Base-by-base conservation (phyloP, 2,329 filamentous ascomycete genomes). In the Coniochaeta ligniaria region DNA sequence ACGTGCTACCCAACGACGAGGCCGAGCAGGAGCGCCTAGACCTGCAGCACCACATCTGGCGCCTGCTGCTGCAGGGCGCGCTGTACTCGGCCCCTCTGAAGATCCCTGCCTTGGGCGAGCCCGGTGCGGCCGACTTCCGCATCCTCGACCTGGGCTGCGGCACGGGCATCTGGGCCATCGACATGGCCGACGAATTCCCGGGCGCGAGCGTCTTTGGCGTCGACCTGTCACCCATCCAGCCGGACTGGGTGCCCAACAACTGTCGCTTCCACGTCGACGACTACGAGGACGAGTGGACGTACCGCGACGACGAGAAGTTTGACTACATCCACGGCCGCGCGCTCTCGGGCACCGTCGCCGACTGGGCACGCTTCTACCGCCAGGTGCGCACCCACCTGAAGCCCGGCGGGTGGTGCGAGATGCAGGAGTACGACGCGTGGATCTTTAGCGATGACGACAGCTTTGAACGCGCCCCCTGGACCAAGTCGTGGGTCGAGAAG, bases 231-330 rank as follows among this genome's bases (percentile, higher is more conserved):
- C 83, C 83, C 1, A 84, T 85, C 45, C 83, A 86, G 66, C 82
- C 83, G 2, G 75, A 75, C 31, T 81, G 79, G 73, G 80, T 87
- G 3, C 84, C 85, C 1, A 75, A 78, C 31, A 89, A 89, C 66
- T 83, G 86, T 62, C 78, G 81, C 60, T 89, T 89, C 65, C 78
- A 86, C 60, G 80, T 89, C 38, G 86, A 90, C 67, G 86, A 90
- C 67, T 81, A 83, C 38, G 83, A 86, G 67, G 76, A 81, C n/a
- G 66, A 70, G 22, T 78, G 76, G 76, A 72, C 76, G 64, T 75
- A 73, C 61, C 65, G 66, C 2, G 59, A 63, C 11, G 79, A 83
- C 66, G 67, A 73, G 31, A 66, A 65, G 28, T 74, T 73, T 62
- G 71, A 73, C 63, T 73, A 67, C 63, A 69, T 76, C 65, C 72